phyloP scores from a whole-genome alignment of 805 yeast genomes.

The Spencermartinsiella europaea region DNA sequence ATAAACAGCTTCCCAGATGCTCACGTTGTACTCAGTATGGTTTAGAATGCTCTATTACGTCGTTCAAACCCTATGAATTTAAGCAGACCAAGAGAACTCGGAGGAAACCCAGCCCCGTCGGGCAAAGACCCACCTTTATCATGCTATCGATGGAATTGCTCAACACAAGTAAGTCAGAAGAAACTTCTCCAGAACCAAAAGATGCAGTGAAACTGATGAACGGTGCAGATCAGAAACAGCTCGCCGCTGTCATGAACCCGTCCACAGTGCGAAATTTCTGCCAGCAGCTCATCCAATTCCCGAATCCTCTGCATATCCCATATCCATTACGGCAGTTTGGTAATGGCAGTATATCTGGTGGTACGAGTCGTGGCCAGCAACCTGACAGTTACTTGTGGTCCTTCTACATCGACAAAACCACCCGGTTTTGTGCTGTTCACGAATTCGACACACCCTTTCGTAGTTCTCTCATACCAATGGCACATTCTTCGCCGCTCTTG shows the following conservation, averaged over 20 bases:
- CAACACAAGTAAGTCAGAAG: not conserved
- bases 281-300: not conserved
- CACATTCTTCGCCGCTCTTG: slow-evolving; percentile 7
- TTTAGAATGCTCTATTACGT: not conserved
- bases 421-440: slow-evolving; percentile 17
- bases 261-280: not conserved
- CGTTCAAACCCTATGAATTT: slow-evolving; percentile 1
- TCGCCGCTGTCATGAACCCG: not conserved
- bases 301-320: not conserved
- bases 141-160: not conserved
- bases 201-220: no score
- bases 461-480: slow-evolving; percentile 14
- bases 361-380: not conserved
- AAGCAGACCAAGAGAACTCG: not conserved
- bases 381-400: slow-evolving; percentile 10
- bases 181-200: not conserved
- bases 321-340: not conserved
- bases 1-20: slow-evolving; percentile 4
- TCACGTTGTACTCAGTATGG: not conserved
- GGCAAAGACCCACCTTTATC: not conserved
- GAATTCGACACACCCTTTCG: slow-evolving; percentile 16
- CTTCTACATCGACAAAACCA: slow-evolving; percentile 13
- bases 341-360: no score
- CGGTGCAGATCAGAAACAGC: no score
- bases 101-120: not conserved